Evolutionary conservation across 129 eudicot genomes (phyloP), one percentile per base, ranked within the genome.

Genomic region (Erigeron canadensis): DNA sequence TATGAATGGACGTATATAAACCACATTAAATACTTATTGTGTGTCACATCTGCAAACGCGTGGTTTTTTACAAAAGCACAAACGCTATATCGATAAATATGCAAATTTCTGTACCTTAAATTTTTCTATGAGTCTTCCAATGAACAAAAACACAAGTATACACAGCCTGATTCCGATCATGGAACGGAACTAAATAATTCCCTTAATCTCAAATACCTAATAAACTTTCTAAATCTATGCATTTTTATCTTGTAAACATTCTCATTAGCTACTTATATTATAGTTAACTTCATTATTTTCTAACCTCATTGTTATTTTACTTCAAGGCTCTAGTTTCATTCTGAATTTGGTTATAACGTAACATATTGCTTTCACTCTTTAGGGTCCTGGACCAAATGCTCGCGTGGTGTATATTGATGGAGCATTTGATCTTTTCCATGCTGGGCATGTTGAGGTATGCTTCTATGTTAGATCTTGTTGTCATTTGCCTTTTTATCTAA

Each of bases 331-430:
- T 22, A 6, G 1, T 19, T 58, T 22, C 15, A 22, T 56, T 59
- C 8, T 21, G 23, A 40, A 17, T 59, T 5, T n/a, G 16, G 19
- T 50, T 50, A 50, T 50, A 18, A 50, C 15, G 56, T 34, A 47
- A 22, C 48, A 28, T 42, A 43, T 40, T 71, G 3, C 41, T 41
- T 57, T 61, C 50, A 42, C 0, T 15, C 56, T 76, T 71, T 70
- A 91, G 97, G 97, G 83, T 7, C 97, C 97, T 77, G 94, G 86
- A 74, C 96, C 96, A 67, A 88, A 88, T 83, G 79, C 96, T 17
- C 85, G 91, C 54, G 89, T 88, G 44, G 91, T 88, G 19, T 88
- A 88, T 71, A 84, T 88, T 64, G 96, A 88, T 83, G 96, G 91
- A 57, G 96, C 96, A 53, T 88, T 88, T 83, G 96, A 76, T 76